Evolutionary conservation across 441 rosid genomes (phyloP).

Genomic region (Jatropha multifida): DNA sequence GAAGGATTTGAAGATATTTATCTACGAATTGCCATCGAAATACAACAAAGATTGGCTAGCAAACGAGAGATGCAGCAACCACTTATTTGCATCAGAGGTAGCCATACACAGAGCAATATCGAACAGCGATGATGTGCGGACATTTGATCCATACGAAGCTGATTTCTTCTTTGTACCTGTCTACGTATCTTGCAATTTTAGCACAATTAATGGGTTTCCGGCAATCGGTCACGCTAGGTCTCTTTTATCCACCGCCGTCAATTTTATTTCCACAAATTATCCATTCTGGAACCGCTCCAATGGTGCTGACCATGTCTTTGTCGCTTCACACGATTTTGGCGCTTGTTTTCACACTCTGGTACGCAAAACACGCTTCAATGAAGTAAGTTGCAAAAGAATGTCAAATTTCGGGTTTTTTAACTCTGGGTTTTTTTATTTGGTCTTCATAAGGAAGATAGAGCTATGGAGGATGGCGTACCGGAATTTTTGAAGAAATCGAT

Average conservation of each 20-base stretch:
- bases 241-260: constrained; percentile 64
- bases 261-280: constrained; percentile 47
- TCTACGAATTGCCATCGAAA: constrained; percentile 73
- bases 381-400: background rate
- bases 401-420: background rate
- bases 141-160: constrained; percentile 78
- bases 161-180: constrained; percentile 93
- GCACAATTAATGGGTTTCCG: constrained; percentile 88
- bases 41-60: constrained; percentile 78
- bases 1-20: constrained; percentile 66
- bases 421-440: background rate
- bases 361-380: background rate
- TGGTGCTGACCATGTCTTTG: constrained; percentile 84
- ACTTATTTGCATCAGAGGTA: constrained; percentile 90
- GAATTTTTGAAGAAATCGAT: constrained; percentile 67
- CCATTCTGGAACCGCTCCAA: constrained; percentile 82
- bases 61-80: constrained; percentile 76
- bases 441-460: constrained; percentile 65
- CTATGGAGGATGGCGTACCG: constrained; percentile 75
- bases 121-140: constrained; percentile 54
- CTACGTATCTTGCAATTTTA: constrained; percentile 92
- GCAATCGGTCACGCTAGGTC: constrained; percentile 88
- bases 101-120: constrained; percentile 74
- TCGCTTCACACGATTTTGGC: constrained; percentile 89
- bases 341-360: constrained; percentile 95